Evolutionary conservation across 179 eudicot species (phyloP), one percentile per base, ranked within the genome.

Genomic region (Pouteria campechiana): DNA sequence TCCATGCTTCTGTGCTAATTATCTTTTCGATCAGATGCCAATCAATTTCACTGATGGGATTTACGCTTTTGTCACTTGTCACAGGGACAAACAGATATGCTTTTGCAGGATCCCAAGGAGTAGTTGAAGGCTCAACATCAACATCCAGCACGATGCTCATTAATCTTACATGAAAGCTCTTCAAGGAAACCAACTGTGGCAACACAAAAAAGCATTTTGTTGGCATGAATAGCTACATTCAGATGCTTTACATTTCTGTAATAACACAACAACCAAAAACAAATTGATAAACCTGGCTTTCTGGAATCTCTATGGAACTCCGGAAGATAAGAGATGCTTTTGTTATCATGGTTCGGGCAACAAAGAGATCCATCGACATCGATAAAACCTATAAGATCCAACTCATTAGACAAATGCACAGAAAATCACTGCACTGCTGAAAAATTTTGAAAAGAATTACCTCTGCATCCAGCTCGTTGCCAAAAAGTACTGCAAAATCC

Each of bases 401-500:
- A 13, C 9, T 33, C 12, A 32, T 45, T 21, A 32, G 31, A 16
- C 19, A 46, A 37, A 34, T 19, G 7, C 20, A 33, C n/a, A 22
- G 19, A 3, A 8, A 20, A 14, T 22, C 25, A 25, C 17, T 46
- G 15, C 18, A 46, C 32, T 17, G 27, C 17, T 20, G 13, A 6
- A 18, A 56, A 30, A 18, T 18, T 20, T 29, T 12, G 11, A 45
- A 16, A 17, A 49, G 25, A 37, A 32, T 13, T 62, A 90, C 98
- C 98, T 90, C 98, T 76, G 92, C 84, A 87, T 90, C 98, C 96
- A 90, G 87, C 77, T 79, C 94, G 68, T 60, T 79, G 75, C 96
- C 96, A 60, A 82, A 90, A 28, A 90, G 50, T 38, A 90, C 72
- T 11, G 98, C 81, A 67, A 82, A 90, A 37, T 86, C 88, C 33